Evolutionary conservation across 1,284 basidiomycete genomes (phyloP).

Genomic region (Gastroboletus turbinatus): DNA sequence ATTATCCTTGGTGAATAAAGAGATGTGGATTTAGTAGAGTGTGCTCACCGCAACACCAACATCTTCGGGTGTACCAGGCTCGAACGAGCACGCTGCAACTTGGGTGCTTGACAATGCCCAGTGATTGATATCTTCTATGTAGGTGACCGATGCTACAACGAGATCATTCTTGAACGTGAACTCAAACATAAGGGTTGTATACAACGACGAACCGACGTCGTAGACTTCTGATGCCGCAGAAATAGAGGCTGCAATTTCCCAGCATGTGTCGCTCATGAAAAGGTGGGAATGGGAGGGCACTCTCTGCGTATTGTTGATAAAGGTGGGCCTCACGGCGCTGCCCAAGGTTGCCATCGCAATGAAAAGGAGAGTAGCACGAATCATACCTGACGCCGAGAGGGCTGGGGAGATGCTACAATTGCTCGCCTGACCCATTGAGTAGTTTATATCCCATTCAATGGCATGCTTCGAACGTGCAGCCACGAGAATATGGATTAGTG

Average conservation of each 20-base stretch:
- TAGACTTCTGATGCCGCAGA: conserved; percentile 26
- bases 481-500: background rate
- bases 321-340: background rate
- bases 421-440: background rate
- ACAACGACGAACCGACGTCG: conserved; percentile 23
- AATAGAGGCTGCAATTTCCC: background rate
- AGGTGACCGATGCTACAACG: conserved; percentile 24
- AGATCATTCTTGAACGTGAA: background rate
- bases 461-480: background rate
- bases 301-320: background rate
- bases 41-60: conserved; percentile 42
- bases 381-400: background rate
- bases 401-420: too few relatives aligned
- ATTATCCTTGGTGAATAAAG: too few relatives aligned
- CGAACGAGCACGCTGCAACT: conserved; percentile 47
- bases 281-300: background rate
- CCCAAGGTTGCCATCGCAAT: background rate
- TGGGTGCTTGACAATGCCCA: conserved; percentile 47
- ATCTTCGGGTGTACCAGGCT: conserved; percentile 49
- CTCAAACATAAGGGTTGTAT: background rate
- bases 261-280: background rate
- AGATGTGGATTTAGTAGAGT: background rate
- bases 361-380: background rate
- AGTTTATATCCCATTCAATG: background rate
- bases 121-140: conserved; percentile 42